These are phyloP conservation scores for Phaeolepiota aurea DNA, from an alignment of 768 basidiomycete species.

Conservation along the genomic window DNA sequence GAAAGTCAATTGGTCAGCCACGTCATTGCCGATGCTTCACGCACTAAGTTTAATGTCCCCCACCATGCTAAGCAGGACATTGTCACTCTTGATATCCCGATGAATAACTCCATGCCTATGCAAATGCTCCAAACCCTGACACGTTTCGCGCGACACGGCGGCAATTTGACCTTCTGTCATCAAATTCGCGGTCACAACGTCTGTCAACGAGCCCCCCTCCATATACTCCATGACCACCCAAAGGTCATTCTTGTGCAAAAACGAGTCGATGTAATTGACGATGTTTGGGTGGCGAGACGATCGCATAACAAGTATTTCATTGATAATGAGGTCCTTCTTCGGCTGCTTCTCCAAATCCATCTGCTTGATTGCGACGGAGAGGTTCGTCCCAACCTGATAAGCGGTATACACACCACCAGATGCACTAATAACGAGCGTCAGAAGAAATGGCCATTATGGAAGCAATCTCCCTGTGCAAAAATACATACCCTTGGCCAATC, in stretches of 20 bases:
- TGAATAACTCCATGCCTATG: slow-evolving; percentile 97
- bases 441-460: slow-evolving; percentile 3
- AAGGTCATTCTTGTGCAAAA: slow-evolving; percentile 93
- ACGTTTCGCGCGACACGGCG: slow-evolving; percentile 88
- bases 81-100: slow-evolving; percentile 98
- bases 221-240: slow-evolving; percentile 99
- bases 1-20: slow-evolving; percentile 3
- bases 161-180: slow-evolving; percentile 99
- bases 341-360: slow-evolving; percentile 99
- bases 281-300: slow-evolving; percentile 96
- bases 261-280: slow-evolving; percentile 99
- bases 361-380: slow-evolving; percentile 97
- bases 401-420: slow-evolving; percentile 98
- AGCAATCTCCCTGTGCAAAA: slow-evolving; percentile 5
- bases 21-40: slow-evolving; percentile 23
- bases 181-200: slow-evolving; percentile 90
- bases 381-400: slow-evolving; percentile 92
- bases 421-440: slow-evolving; percentile 42
- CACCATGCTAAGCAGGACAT: slow-evolving; percentile 83
- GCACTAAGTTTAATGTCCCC: slow-evolving; percentile 98
- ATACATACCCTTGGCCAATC: slow-evolving; percentile 90
- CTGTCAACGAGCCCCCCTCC: slow-evolving; percentile 93
- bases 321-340: slow-evolving; percentile 99
- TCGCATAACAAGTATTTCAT: slow-evolving; percentile 99
- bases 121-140: slow-evolving; percentile 89